Base-by-base conservation (phyloP, 108 stramenopile species). In the Nitzschia putrida region DNA sequence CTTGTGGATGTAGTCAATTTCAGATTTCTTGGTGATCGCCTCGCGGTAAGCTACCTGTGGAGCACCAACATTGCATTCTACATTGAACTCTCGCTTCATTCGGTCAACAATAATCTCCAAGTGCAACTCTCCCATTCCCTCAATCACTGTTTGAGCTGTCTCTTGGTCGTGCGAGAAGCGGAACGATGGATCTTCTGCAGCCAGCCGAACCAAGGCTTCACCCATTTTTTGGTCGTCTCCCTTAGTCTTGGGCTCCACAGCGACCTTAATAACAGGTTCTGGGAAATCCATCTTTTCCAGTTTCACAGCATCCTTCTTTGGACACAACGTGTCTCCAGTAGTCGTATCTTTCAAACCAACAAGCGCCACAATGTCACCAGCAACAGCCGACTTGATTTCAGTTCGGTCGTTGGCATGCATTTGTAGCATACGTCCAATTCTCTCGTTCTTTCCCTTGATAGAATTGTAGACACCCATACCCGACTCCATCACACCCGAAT, bases 71-170 rank as follows among this genome's bases (percentile, higher is more conserved):
- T 83, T 94, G 68, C 82, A 86, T 80, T 97, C 97, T 37, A 99
- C 97, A 64, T 89, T 94, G 89, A 95, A 98, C 73, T 98, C 97
- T 67, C 99, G 90, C 88, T 92, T 96, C 93, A 99, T 97, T 52
- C 97, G 93, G 81, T 98, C 98, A 13, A 98, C 97, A 76, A 98
- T 96, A 82, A 99, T 98, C 74, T 99, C 99, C 51, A 99, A 83
- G 85, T 99, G 99, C 18, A 99, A 91, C 86, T 98, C 98, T 52
- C 99, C 99, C 99, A 99, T 99, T 64, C 99, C 99, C 70, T 94
- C 94, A 71, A 99, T 97, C 77, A 98, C 80, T 34, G 97, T 97
- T 80, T 99, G 98, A 14, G 96, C 97, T 24, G 96, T 97, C 61
- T 98, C 98, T 59, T 97, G 96, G 80, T 98, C 97, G 69, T 92